Percentiles rank a stretch among this genome's conserved stretches.
Evolutionary conservation across 202 grass and related monocot species (phyloP).

Genomic region (Dendrocalamus latiflorus): DNA sequence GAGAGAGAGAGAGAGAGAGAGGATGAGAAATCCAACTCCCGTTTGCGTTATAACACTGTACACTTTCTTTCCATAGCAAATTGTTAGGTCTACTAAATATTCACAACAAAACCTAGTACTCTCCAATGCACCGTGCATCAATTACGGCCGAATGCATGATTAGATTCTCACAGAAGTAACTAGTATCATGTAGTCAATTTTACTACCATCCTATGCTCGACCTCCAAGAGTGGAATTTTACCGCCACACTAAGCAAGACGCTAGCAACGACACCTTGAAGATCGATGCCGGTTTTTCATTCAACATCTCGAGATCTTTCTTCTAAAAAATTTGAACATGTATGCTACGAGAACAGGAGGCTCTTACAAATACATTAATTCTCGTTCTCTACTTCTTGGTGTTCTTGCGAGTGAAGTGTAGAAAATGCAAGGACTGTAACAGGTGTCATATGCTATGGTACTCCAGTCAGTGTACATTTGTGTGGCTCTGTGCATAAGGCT

Average conservation of each 20-base stretch:
- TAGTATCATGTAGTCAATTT: neutral
- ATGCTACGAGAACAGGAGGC: neutral
- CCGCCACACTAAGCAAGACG: neutral
- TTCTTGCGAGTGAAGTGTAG: neutral
- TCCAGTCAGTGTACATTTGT: conserved; percentile 1
- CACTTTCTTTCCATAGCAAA: too few relatives aligned
- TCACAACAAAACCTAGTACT: neutral
- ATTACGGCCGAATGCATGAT: neutral
- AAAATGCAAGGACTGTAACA: neutral
- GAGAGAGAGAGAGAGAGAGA: too few relatives aligned
- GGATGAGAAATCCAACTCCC: too few relatives aligned
- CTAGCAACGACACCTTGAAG: neutral
- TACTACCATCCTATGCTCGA: neutral
- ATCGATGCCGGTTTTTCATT: neutral
- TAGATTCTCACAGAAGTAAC: neutral
- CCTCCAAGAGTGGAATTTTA: neutral
- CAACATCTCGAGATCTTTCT: neutral
- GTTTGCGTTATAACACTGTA: too few relatives aligned
- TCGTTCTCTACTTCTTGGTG: neutral
- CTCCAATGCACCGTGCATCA: neutral
- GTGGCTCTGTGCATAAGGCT: conserved; percentile 2
- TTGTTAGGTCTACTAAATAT: neutral
- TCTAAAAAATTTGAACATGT: neutral
- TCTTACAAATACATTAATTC: neutral
- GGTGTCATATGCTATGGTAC: neutral